These are phyloP conservation scores for Microdochium bolleyi DNA, from an alignment of 2,329 filamentous ascomycete genomes.

Conservation along the genomic window DNA sequence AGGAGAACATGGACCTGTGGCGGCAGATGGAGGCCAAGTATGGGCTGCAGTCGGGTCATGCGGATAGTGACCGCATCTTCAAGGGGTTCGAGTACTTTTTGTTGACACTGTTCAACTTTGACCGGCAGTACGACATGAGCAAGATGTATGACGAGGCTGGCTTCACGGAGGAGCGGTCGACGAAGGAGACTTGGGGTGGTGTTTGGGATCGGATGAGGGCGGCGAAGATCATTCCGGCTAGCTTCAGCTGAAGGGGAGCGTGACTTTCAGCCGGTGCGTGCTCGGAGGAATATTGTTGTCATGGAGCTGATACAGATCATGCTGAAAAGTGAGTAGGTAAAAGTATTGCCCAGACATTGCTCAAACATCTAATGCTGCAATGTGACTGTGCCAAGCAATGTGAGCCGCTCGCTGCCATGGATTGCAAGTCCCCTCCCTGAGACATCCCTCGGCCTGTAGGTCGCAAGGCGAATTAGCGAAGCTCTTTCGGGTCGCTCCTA, in stretches of 20 bases:
- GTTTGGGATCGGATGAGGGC: conserved; percentile 34
- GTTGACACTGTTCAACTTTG: conserved; percentile 32
- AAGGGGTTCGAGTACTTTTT: conserved; percentile 32
- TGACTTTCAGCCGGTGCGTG: no score
- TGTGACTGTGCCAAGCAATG: no score
- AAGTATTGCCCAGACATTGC: no score
- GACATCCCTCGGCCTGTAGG: no score
- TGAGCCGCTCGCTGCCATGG: no score
- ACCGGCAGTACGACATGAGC: conserved; percentile 34
- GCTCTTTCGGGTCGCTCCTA: no score
- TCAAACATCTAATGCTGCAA: no score
- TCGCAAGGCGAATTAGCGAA: no score
- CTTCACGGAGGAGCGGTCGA: conserved; percentile 31
- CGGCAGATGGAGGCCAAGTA: conserved; percentile 21
- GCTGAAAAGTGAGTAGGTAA: no score
- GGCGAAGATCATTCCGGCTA: conserved; percentile 27
- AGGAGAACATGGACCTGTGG: conserved; percentile 21
- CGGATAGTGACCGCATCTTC: conserved; percentile 24
- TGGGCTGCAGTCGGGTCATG: conserved; percentile 25
- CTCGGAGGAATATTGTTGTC: neutral
- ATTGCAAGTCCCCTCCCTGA: no score
- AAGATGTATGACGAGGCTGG: conserved; percentile 28
- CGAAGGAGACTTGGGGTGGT: conserved; percentile 25
- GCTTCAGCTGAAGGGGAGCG: neutral
- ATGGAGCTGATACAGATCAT: no score